Conservation (phyloP, 371 early-diverging fungal genomes). For the Batrachochytrium dendrobatidis region DNA sequence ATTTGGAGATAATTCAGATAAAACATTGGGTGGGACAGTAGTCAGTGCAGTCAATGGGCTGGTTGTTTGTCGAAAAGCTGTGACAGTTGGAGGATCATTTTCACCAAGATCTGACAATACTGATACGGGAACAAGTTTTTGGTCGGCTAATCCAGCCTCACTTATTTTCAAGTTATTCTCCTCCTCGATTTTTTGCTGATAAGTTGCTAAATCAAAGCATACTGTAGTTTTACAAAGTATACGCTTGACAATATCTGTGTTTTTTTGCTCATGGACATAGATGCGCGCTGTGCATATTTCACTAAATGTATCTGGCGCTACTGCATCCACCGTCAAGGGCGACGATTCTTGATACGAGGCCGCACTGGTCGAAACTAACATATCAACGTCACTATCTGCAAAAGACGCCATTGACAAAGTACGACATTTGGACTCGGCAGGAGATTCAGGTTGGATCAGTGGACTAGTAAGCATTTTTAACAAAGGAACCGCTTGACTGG, state of each 20-base stretch:
- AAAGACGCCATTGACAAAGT: neutral
- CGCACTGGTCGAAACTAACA: neutral
- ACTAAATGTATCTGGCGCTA: neutral
- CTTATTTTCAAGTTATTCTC: no score
- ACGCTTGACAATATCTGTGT: slow-evolving; percentile 77
- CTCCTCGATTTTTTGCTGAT: neutral
- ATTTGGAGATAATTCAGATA: no score
- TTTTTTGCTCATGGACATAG: slow-evolving; percentile 84
- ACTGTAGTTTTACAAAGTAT: slow-evolving; percentile 37
- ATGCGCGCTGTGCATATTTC: slow-evolving; percentile 27
- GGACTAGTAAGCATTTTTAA: no score
- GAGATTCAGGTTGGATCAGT: neutral
- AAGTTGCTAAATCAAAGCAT: slow-evolving; percentile 19
- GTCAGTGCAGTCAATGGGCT: no score
- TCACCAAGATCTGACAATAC: no score
- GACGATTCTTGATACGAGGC: neutral
- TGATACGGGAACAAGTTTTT: no score
- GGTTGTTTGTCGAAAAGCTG: no score
- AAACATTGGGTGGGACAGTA: no score
- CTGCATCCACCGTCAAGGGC: neutral
- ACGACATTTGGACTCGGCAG: slow-evolving; percentile 4
- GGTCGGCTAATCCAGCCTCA: no score
- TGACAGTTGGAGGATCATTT: no score
- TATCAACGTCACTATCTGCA: no score
- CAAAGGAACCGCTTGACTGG: no score